phyloP scores from a whole-genome alignment of 2,329 filamentous ascomycete species.

The Thielaviopsis cerberus region DNA sequence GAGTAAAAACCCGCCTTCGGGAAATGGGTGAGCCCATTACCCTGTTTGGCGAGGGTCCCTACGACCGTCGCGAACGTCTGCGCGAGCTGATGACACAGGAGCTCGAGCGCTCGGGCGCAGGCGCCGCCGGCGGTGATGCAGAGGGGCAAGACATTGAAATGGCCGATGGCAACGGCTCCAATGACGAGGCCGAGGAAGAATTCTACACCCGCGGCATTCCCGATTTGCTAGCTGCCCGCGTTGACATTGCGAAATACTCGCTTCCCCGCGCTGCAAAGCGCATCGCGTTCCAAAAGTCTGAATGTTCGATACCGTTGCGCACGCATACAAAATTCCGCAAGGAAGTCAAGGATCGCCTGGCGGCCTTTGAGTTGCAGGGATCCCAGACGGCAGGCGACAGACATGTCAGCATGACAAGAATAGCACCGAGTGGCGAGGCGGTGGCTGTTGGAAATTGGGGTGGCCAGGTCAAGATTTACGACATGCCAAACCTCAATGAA shows the following conservation, averaged over 20 bases:
- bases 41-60: conserved; percentile 76
- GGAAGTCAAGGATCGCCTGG: conserved; percentile 63
- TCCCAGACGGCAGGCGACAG: conserved; percentile 84
- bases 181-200: conserved; percentile 63
- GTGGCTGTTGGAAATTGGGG: conserved; percentile 88
- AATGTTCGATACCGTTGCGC: conserved; percentile 65
- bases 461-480: conserved; percentile 70
- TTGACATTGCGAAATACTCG: conserved; percentile 65
- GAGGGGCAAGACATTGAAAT: conserved; percentile 14
- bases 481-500: conserved; percentile 64
- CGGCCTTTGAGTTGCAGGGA: conserved; percentile 75
- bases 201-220: conserved; percentile 78
- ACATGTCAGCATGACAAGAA: conserved; percentile 77
- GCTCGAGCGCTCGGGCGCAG: conserved; percentile 28
- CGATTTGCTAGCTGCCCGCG: conserved; percentile 56
- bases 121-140: conserved; percentile 31
- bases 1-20: conserved; percentile 62
- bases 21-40: conserved; percentile 87
- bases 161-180: conserved; percentile 30
- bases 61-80: conserved; percentile 70
- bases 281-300: conserved; percentile 57
- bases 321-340: conserved; percentile 89
- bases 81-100: conserved; percentile 62
- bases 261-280: conserved; percentile 64
- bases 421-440: conserved; percentile 67